Percentiles rank a stretch among this genome's conserved stretches.
Conservation (phyloP, 768 basidiomycete genomes). For the Rhizopogon salebrosus region DNA sequence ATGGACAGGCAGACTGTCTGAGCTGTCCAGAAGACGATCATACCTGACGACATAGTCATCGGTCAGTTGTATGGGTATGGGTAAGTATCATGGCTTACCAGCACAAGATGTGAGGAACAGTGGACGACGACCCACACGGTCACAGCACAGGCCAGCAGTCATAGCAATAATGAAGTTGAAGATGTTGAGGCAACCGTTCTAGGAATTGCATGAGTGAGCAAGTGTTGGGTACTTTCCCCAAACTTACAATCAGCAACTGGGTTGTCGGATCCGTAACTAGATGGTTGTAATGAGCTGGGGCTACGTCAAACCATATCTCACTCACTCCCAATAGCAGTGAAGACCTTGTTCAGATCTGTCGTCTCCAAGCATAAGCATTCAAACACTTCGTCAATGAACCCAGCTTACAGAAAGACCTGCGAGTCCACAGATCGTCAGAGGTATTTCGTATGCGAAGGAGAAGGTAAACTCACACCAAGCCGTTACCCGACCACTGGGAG, state of each 20-base stretch:
- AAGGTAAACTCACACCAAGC: slow-evolving; percentile 31
- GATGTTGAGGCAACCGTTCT: slow-evolving; percentile 53
- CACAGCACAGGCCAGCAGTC: slow-evolving; percentile 42
- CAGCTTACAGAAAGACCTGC: slow-evolving; percentile 24
- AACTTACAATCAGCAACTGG: slow-evolving; percentile 36
- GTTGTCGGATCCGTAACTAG: slow-evolving; percentile 39
- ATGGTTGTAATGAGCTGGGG: not conserved
- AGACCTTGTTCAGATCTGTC: slow-evolving; percentile 47
- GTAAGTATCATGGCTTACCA: slow-evolving; percentile 25
- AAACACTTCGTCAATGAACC: not conserved
- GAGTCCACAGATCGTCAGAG: not conserved
- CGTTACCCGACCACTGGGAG: slow-evolving; percentile 55
- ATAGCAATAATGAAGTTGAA: slow-evolving; percentile 54
- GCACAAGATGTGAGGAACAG: slow-evolving; percentile 45
- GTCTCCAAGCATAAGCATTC: not conserved
- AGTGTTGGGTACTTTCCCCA: not conserved
- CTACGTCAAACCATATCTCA: not conserved
- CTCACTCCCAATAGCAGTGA: slow-evolving; percentile 43
- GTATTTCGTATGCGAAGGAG: not conserved
- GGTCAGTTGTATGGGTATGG: slow-evolving; percentile 20
- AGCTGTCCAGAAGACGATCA: slow-evolving; percentile 34
- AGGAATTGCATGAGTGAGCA: not conserved
- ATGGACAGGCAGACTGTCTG: slow-evolving; percentile 33
- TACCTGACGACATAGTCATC: slow-evolving; percentile 33
- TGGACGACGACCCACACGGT: slow-evolving; percentile 43